phyloP scores from a whole-genome alignment of 1,139 yeast species.

The Protomyces pachydermus region DNA sequence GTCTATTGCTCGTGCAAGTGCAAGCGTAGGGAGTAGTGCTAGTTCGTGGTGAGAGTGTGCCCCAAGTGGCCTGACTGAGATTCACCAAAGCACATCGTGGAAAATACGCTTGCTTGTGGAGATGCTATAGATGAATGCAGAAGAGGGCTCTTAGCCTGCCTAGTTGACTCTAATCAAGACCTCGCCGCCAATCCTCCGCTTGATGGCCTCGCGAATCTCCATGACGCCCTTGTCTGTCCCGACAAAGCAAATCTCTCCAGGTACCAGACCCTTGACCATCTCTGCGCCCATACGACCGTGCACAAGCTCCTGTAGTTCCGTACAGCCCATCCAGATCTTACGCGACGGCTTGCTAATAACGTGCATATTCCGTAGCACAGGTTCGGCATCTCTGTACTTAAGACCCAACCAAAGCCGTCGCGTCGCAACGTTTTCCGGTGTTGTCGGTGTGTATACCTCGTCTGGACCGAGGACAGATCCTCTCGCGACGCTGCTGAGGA shows the following conservation, averaged over 20 bases:
- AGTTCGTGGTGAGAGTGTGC: not conserved
- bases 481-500: slow-evolving; percentile 72
- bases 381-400: slow-evolving; percentile 74
- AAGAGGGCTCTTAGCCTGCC: slow-evolving; percentile 16
- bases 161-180: slow-evolving; percentile 73
- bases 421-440: slow-evolving; percentile 79
- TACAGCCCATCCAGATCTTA: slow-evolving; percentile 56
- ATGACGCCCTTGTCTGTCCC: slow-evolving; percentile 53
- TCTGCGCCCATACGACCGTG: slow-evolving; percentile 70
- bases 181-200: slow-evolving; percentile 66
- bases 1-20: too few relatives aligned
- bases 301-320: slow-evolving; percentile 68
- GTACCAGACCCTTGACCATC: slow-evolving; percentile 67
- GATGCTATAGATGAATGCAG: not conserved
- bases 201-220: slow-evolving; percentile 81
- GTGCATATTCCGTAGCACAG: slow-evolving; percentile 68
- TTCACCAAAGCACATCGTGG: too few relatives aligned
- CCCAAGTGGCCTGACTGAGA: not conserved
- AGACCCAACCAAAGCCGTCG: slow-evolving; percentile 88
- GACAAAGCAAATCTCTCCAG: slow-evolving; percentile 82
- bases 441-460: slow-evolving; percentile 62
- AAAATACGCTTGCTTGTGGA: not conserved
- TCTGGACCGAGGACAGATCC: slow-evolving; percentile 95
- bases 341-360: slow-evolving; percentile 83
- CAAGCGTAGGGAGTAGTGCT: too few relatives aligned